Percentiles rank a stretch among this genome's conserved stretches.
Conservation (phyloP, 192 early-diverging fungal genomes). For the Dispira simplex region DNA sequence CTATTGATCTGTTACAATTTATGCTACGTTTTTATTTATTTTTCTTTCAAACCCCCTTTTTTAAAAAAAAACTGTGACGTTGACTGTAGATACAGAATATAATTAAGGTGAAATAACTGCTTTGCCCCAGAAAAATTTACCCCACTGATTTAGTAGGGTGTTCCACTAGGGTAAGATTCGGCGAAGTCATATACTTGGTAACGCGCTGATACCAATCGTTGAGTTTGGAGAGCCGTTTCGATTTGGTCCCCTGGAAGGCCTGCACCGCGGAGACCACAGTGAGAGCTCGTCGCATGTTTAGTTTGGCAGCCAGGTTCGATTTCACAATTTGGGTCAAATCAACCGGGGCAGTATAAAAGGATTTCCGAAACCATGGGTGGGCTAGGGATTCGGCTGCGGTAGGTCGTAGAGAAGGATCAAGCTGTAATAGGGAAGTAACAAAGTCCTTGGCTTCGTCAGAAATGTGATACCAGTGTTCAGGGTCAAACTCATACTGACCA, state of each 20-base stretch:
- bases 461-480: constrained; percentile 47
- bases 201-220: neutral
- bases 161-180: neutral
- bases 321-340: constrained; percentile 9
- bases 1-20: no score
- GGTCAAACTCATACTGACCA: constrained; percentile 48
- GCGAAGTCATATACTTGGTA: neutral
- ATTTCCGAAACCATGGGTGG: constrained; percentile 52
- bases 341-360: neutral
- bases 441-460: constrained; percentile 50
- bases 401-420: constrained; percentile 44
- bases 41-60: no score
- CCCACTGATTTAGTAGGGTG: neutral
- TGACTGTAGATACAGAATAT: no score
- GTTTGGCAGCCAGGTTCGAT: neutral
- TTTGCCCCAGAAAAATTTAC: no score
- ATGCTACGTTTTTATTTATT: no score
- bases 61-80: no score
- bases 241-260: neutral
- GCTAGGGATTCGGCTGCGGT: constrained; percentile 55
- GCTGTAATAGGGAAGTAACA: constrained; percentile 43
- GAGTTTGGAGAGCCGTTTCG: neutral
- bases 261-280: neutral
- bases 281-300: neutral
- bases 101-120: no score